Evolutionary conservation across 305 asterid species (phyloP).

Genomic region (Solanum hybrid): DNA sequence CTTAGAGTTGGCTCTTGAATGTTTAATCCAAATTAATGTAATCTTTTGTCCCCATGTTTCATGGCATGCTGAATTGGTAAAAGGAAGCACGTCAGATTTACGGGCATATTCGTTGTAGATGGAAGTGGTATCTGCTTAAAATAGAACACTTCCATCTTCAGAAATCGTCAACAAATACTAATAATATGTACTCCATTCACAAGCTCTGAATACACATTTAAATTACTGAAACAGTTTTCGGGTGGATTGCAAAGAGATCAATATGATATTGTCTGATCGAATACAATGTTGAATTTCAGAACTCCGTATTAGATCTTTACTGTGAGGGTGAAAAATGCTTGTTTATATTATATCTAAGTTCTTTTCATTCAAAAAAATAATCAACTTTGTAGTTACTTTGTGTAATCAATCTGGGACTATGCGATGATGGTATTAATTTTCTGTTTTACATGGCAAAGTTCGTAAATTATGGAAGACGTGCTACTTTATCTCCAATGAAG

Average conservation of each 20-base stretch:
- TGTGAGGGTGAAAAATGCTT: neutral
- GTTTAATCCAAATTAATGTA: neutral
- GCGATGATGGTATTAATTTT: neutral
- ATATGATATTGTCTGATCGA: neutral
- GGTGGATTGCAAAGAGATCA: neutral
- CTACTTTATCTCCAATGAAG: neutral
- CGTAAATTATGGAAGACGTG: neutral
- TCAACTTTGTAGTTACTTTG: neutral
- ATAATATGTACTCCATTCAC: neutral
- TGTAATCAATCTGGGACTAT: neutral
- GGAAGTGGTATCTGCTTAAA: neutral
- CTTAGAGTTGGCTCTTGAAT: neutral
- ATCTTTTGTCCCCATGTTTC: neutral
- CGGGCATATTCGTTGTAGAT: neutral
- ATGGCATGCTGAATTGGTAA: neutral
- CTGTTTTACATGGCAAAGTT: neutral
- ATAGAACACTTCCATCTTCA: neutral
- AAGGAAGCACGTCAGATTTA: neutral
- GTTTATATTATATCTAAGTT: neutral
- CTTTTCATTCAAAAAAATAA: neutral
- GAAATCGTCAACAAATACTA: neutral
- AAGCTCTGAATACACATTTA: neutral
- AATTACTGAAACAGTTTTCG: neutral
- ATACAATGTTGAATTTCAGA: neutral
- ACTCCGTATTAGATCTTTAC: neutral